Evolutionary conservation across 495 filamentous ascomycete species (phyloP), one percentile per base, ranked within the genome.

Genomic region (Wilcoxina mikolae): DNA sequence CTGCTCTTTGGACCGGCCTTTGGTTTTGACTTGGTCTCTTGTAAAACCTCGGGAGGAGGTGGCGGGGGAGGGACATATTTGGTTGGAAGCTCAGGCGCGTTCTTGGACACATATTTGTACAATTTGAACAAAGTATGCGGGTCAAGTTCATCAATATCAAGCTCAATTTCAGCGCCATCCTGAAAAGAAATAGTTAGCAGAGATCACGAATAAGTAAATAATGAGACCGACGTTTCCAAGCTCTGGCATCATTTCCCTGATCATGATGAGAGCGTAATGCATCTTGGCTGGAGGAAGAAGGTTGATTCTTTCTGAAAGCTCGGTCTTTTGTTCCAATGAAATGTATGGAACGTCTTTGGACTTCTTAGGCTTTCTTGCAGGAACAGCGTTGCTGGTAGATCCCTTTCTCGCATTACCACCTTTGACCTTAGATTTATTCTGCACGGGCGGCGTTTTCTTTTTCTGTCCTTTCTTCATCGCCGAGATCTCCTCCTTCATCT

Each of bases 181-280:
- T 66, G 22, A 42, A 23, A 41, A 52, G 15, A 35, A 35, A 35
- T 53, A n/a, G 33, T 27, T 23, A 53, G 15, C 20, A 15, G 4
- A 27, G 2, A 15, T 41, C n/a, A n/a, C 27, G 7, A 49, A 44
- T 18, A 35, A 27, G 18, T 15, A 56, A 35, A 49, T 39, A 53
- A 24, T 28, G 10, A 46, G 57, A 58, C 61, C 53, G 57, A 65
- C 62, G 70, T 82, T 78, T 56, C 71, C 72, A 53, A 88, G 78
- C 70, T 81, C 74, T 25, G 83, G 83, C 59, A 88, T 86, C 57
- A 93, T 89, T 47, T 76, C 78, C 68, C 89, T 84, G 65, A 98
- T 96, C 60, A 94, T 88, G 33, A 81, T 77, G n/a, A 95, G 81
- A 3, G 87, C 87, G 56, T 79, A 75, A 35, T 78, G 76, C 68